These are phyloP conservation scores for Eucalyptus shirleyi DNA, from an alignment of 345 rosid species.

Conservation along the genomic window DNA sequence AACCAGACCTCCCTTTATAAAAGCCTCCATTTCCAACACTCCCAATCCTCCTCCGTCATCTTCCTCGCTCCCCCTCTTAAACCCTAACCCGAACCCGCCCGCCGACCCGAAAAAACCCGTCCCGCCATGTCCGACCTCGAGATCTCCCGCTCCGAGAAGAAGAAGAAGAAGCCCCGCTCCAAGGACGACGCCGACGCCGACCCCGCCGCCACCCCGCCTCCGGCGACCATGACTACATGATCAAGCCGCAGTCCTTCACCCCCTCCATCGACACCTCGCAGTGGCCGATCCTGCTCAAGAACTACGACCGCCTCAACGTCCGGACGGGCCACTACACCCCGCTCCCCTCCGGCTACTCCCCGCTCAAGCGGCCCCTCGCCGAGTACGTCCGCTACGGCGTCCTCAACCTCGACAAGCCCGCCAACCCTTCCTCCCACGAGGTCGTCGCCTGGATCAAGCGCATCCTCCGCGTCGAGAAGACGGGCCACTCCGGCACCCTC, in stretches of 20 bases:
- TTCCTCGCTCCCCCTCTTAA: not conserved
- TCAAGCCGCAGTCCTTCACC: slow-evolving; percentile 75
- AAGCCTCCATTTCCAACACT: not conserved
- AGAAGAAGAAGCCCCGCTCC: slow-evolving; percentile 3
- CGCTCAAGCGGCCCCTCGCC: slow-evolving; percentile 76
- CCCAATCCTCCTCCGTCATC: not conserved
- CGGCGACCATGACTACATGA: slow-evolving; percentile 36
- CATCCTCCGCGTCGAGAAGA: slow-evolving; percentile 79
- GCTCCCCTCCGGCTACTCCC: slow-evolving; percentile 69
- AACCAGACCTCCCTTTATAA: not conserved
- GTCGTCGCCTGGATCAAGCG: slow-evolving; percentile 99
- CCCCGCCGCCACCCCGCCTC: not conserved
- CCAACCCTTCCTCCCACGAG: slow-evolving; percentile 95
- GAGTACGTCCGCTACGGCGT: slow-evolving; percentile 84
- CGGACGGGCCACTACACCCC: slow-evolving; percentile 99
- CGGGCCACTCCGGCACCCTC: slow-evolving; percentile 92
- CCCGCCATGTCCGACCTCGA: slow-evolving; percentile 53
- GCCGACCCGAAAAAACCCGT: not conserved
- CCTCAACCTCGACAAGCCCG: slow-evolving; percentile 84
- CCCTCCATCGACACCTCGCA: slow-evolving; percentile 76
- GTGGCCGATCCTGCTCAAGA: slow-evolving; percentile 91
- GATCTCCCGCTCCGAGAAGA: slow-evolving; percentile 44
- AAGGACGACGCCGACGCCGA: not conserved
- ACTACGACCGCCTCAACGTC: slow-evolving; percentile 86
- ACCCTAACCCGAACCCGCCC: not conserved